Base-by-base conservation (phyloP, 352 stramenopile species). In the Globisporangium acanthophoron region DNA sequence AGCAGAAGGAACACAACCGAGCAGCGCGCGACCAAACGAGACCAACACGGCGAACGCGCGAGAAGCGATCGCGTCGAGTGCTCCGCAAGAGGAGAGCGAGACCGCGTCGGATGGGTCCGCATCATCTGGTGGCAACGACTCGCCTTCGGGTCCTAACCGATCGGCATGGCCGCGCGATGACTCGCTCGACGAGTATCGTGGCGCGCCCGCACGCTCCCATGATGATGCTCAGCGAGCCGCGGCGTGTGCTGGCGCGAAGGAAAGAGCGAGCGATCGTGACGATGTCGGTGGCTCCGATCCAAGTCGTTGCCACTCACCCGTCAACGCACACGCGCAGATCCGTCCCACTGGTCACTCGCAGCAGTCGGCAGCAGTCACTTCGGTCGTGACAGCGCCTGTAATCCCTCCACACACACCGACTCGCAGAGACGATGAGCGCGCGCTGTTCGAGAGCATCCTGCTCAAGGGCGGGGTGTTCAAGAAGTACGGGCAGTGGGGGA, bases 401-500 rank as follows among this genome's bases (percentile, higher is more conserved):
- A 7, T 24, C 13, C 5, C 47, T 16, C 5, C 31, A 12, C 13
- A 16, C 6, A 33, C 13, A 2, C 40, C n/a, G 16, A 20, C 59
- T 37, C 59, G 52, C 18, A 37, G 59, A 54, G 59, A 65, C 1
- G 76, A 86, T 52, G 67, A 85, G 24, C 72, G 76, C 24, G 37
- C 61, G 13, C 65, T 85, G 15, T 86, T 78, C 35, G 66, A 85
- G 45, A 83, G 69, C 55, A 81, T 86, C 60, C 50, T 88, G 52
- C 64, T 86, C 41, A 85, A 88, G 63, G 76, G 80, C 29, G 76
- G 74, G 8, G 72, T 88, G 18, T 90, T 90, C 51, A 87, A 87
- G 55, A 88, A 90, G 58, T 87, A 88, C 48, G 80, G 78, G 0
- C 78, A 88, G 48, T 90, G 80, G 80, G 77, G 80, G 13, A 84